Evolutionary conservation across 78 protist genomes (phyloP), one percentile per base, ranked within the genome.

Genomic region (Dictyostelium firmibasis): DNA sequence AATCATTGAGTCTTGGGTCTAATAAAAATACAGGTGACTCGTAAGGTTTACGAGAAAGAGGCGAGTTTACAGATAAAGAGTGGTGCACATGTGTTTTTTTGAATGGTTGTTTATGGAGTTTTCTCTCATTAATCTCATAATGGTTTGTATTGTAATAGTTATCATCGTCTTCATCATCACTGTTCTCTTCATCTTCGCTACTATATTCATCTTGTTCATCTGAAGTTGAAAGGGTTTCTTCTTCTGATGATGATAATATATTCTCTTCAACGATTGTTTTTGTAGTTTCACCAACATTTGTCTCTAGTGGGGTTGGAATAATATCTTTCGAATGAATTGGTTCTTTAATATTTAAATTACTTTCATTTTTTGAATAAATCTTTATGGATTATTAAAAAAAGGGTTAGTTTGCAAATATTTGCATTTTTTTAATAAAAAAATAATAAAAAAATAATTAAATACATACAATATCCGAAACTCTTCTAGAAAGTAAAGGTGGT

Each of bases 401-500:
- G 14, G 8, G 20, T 20, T 57, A 20, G 67, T 57, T 57, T 20
- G 75, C 35, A 11, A 27, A 27, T 67, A 67, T 67, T 67, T 67
- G 75, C 35, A 9, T 67, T 67, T 23, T 27, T 57, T 57, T 20
- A 57, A 57, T 18, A 18, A 53, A 50, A 50, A 1, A 50, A 50
- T 20, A 16, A 57, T 57, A 20, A 57, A 20, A 57, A 57, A 50
- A 57, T 69, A 23, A 23, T 69, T 69, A 14, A 11, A 1, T 35
- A 75, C 84, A 20, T 75, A 86, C 83, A 7, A 53, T 50, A 53
- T 75, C 75, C 0, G 33, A 20, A 16, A 53, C 62, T 76, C 76
- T 86, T 86, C 92, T 86, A 23, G 85, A 77, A 10, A 86, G 18
- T 36, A 86, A 38, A 33, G 92, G 92, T 18, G 92, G 92, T 62